These are phyloP conservation scores for Eimeria praecox DNA, from an alignment of 169 alveolate genomes.

Conservation along the genomic window DNA sequence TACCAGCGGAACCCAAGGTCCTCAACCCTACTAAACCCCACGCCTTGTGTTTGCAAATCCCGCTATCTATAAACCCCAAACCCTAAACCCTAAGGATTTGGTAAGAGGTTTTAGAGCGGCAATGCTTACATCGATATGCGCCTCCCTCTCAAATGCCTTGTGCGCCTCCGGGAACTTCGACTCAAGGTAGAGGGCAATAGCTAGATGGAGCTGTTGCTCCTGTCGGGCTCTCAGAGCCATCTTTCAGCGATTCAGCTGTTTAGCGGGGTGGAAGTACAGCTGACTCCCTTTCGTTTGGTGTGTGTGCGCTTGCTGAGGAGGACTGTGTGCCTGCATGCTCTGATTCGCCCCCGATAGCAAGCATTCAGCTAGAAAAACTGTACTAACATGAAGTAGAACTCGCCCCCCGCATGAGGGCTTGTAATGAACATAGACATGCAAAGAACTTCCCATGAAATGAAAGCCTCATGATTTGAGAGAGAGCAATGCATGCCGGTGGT, in stretches of 20 bases:
- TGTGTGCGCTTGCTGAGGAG: not conserved
- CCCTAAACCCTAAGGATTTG: not conserved
- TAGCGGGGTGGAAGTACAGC: not conserved
- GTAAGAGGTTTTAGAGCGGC: not conserved
- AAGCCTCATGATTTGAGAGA: not conserved
- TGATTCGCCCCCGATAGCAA: not conserved
- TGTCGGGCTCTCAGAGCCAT: conserved; percentile 74
- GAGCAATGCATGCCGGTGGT: not conserved
- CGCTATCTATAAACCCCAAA: not conserved
- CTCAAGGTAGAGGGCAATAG: conserved; percentile 71
- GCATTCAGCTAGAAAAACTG: not conserved
- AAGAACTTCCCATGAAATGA: not conserved
- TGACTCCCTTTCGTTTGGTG: not conserved
- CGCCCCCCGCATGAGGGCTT: not conserved
- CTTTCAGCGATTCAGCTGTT: not conserved
- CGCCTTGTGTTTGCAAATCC: not conserved
- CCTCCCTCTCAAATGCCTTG: conserved; percentile 58
- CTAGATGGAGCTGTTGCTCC: conserved; percentile 80
- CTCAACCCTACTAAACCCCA: too few species aligned
- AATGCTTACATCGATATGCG: conserved; percentile 49
- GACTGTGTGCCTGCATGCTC: conserved; percentile 55
- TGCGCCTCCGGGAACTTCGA: conserved; percentile 67
- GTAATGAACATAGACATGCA: not conserved
- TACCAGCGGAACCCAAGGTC: too few species aligned
- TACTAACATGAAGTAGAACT: not conserved